phyloP scores from a whole-genome alignment of 768 basidiomycete species.

The Pleurotus salmoneostramineus region DNA sequence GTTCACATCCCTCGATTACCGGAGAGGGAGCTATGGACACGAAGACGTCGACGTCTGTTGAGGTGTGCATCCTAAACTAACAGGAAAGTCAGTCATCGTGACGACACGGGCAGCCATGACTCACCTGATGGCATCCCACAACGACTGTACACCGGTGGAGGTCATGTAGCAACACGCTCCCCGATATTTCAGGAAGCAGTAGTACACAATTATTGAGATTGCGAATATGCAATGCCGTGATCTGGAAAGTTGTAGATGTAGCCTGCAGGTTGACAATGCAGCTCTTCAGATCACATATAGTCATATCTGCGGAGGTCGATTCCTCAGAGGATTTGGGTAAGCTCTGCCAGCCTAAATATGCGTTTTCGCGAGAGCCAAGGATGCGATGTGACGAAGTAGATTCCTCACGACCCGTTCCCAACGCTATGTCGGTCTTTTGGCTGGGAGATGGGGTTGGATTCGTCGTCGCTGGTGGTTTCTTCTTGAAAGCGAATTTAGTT shows the following conservation, averaged over 20 bases:
- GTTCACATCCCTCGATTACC: conserved; percentile 71
- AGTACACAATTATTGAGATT: conserved; percentile 58
- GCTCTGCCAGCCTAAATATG: conserved; percentile 43
- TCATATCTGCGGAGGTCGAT: conserved; percentile 38
- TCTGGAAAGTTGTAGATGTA: conserved; percentile 4
- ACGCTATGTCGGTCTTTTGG: neutral
- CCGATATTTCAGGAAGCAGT: conserved; percentile 58
- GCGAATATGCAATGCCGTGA: conserved; percentile 64
- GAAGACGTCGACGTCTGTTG: conserved; percentile 59
- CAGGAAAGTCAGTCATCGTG: neutral
- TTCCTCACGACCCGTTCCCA: neutral
- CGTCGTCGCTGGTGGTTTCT: conserved; percentile 23
- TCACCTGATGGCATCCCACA: conserved; percentile 79
- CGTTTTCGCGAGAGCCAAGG: conserved; percentile 40
- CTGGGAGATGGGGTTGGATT: conserved; percentile 10
- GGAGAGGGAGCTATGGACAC: conserved; percentile 68
- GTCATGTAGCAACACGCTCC: conserved; percentile 72
- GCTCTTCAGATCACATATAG: conserved; percentile 58
- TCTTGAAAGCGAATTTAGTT: conserved; percentile 66
- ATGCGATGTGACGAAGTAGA: conserved; percentile 28
- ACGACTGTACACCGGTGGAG: conserved; percentile 60
- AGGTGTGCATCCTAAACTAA: conserved; percentile 88
- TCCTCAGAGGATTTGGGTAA: conserved; percentile 22
- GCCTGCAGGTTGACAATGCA: conserved; percentile 67
- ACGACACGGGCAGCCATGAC: neutral